A percentile compares a stretch with the other conserved stretches of the same genome.
These are phyloP conservation scores for Penicillium macrosclerotiorum DNA, from an alignment of 495 filamentous ascomycete genomes.

Conservation along the genomic window DNA sequence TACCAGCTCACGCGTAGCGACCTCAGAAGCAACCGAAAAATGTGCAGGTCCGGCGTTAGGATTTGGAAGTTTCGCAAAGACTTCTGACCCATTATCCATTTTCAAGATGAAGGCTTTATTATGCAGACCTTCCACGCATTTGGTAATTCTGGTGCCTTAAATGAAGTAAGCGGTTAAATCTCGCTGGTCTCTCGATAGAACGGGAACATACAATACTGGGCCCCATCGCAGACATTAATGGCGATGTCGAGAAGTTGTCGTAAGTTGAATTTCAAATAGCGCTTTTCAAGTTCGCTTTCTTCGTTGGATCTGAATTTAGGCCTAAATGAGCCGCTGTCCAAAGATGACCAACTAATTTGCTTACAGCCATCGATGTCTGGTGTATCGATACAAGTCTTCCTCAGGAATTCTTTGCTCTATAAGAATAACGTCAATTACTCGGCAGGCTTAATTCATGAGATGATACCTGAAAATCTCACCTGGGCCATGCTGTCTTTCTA, in stretches of 20 bases:
- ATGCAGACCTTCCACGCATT: conserved; percentile 5
- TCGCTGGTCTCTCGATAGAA: background rate
- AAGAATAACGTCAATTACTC: background rate
- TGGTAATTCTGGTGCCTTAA: background rate
- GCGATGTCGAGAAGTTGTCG: conserved; percentile 30
- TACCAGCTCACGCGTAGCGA: conserved; percentile 38
- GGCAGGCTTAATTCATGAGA: background rate
- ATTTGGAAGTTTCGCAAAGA: conserved; percentile 37
- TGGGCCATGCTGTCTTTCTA: conserved; percentile 6
- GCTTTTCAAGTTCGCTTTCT: conserved; percentile 27
- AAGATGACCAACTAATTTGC: conserved; percentile 8
- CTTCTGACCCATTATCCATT: conserved; percentile 39
- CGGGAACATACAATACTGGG: conserved; percentile 28
- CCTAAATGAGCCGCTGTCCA: conserved; percentile 6
- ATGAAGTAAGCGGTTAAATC: background rate
- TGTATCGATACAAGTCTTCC: conserved; percentile 34
- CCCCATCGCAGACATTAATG: conserved; percentile 27
- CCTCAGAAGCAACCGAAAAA: conserved; percentile 28
- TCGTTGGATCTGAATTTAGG: conserved; percentile 32
- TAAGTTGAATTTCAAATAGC: conserved; percentile 39
- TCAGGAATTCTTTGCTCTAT: conserved; percentile 12
- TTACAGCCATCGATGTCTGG: conserved; percentile 38
- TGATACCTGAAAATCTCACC: conserved; percentile 3
- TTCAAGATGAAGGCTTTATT: conserved; percentile 35
- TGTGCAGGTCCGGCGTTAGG: conserved; percentile 30